A percentile compares a stretch with the other conserved stretches of the same genome.
These are phyloP conservation scores for Blastomyces silverae DNA, from an alignment of 2,329 filamentous ascomycete genomes.

Conservation along the genomic window DNA sequence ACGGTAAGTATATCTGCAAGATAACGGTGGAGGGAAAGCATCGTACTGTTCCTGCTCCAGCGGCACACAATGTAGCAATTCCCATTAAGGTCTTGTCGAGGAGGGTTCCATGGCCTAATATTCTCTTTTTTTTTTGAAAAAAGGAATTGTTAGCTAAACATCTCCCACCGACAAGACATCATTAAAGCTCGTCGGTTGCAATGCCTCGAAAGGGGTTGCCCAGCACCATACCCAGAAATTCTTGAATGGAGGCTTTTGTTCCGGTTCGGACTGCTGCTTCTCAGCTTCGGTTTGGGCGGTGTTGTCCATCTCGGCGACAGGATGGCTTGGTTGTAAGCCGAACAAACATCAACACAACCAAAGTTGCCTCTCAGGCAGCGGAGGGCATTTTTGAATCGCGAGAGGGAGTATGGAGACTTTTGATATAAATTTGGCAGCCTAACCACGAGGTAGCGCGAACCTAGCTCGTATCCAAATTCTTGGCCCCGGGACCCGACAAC, in stretches of 20 bases:
- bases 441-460: not conserved
- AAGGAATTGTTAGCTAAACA: constrained; percentile 11
- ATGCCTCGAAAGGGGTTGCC: not conserved
- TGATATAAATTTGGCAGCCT: not conserved
- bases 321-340: not conserved
- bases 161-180: no score
- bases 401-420: not conserved
- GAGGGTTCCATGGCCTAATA: constrained; percentile 24
- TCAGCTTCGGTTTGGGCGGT: not conserved
- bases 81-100: constrained; percentile 23
- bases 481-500: not conserved
- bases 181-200: not conserved
- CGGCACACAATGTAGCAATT: constrained; percentile 23
- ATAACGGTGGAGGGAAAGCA: not conserved
- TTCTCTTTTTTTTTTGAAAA: constrained; percentile 23
- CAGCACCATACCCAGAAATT: constrained; percentile 25
- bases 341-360: not conserved
- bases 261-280: constrained; percentile 15
- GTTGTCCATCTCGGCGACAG: not conserved
- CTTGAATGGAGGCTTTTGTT: constrained; percentile 22
- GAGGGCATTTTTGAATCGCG: not conserved
- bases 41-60: constrained; percentile 27
- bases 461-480: not conserved
- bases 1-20: not conserved
- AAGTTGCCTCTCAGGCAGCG: not conserved